These are phyloP conservation scores for Cinnamomum chago DNA, from an alignment of 164 flowering plant species.

Conservation along the genomic window DNA sequence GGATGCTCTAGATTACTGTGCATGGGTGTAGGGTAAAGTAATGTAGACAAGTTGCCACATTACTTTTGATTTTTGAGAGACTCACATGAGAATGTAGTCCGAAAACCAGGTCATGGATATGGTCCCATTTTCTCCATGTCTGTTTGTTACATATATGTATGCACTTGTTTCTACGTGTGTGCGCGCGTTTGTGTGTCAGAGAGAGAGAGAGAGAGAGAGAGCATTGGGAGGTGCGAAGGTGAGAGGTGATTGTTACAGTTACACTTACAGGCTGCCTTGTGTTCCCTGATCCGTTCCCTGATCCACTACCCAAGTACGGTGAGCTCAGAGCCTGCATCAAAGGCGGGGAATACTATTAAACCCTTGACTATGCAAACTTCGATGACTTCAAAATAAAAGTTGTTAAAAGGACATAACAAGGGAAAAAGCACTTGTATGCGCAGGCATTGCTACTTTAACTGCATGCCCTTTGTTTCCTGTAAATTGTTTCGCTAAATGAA, in stretches of 20 bases:
- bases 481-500: constrained; percentile 16
- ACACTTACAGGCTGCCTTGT: constrained; percentile 55
- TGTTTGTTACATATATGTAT: no score
- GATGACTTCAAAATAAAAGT: constrained; percentile 10
- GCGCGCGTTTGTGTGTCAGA: not conserved
- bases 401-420: constrained; percentile 4
- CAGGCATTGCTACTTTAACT: constrained; percentile 25
- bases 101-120: no score
- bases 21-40: no score
- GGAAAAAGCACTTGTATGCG: not conserved
- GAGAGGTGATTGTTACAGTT: not conserved
- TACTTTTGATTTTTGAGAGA: no score
- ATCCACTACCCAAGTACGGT: constrained; percentile 55
- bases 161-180: no score
- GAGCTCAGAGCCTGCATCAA: constrained; percentile 69
- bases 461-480: constrained; percentile 21
- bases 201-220: constrained; percentile 9
- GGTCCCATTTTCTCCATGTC: no score
- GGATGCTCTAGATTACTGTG: no score
- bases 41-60: no score
- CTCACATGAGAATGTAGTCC: no score
- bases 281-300: constrained; percentile 50
- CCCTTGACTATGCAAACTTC: not conserved
- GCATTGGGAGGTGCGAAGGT: not conserved
- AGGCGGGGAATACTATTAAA: not conserved